Evolutionary conservation across 805 yeast genomes (phyloP), one percentile per base, ranked within the genome.

Genomic region (Metschnikowia matae): DNA sequence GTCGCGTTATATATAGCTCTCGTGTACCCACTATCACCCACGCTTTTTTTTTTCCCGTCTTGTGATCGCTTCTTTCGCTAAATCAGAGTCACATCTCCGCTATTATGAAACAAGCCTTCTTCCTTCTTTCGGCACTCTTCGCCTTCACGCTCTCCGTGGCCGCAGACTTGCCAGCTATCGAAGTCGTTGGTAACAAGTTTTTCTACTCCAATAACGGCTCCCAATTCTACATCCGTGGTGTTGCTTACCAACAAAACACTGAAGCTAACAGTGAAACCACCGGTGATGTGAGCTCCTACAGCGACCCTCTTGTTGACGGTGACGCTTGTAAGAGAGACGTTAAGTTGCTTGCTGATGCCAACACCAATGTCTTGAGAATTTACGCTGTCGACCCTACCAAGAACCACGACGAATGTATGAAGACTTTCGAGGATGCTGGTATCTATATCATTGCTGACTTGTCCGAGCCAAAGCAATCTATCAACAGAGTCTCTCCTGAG

Each of bases 351-450:
- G 67, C 71, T 51, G 75, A 83, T 52, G 75, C 91, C 46, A 80
- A 81, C 48, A 80, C 94, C 49, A 92, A 92, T 66, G 82, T 86
- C 10, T 73, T 92, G 50, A 80, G 98, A 62, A 95, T 92, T 1
- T 92, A 91, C 63, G 89, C 96, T 37, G 79, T 92, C 47, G 85
- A 91, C 69, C 84, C 92, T 15, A 68, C 78, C 1, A 71, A 74
- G 52, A 74, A 82, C 62, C 98, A 92, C 71, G 85, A 82, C 48
- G 57, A 48, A 31, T 62, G 80, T 68, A 87, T 91, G 90, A 59
- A 78, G 44, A 77, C 82, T 11, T 79, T 88, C 50, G 54, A 55
- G 8, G 75, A 72, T 45, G 78, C 78, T 23, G 78, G 78, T 33
- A 73, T 73, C 48, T 73, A 73, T 54, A 63, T 73, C 35, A 67